Evolutionary conservation across 2,329 filamentous ascomycete genomes (phyloP), one percentile per base, ranked within the genome.

Genomic region (Sordariomycetes sp.): DNA sequence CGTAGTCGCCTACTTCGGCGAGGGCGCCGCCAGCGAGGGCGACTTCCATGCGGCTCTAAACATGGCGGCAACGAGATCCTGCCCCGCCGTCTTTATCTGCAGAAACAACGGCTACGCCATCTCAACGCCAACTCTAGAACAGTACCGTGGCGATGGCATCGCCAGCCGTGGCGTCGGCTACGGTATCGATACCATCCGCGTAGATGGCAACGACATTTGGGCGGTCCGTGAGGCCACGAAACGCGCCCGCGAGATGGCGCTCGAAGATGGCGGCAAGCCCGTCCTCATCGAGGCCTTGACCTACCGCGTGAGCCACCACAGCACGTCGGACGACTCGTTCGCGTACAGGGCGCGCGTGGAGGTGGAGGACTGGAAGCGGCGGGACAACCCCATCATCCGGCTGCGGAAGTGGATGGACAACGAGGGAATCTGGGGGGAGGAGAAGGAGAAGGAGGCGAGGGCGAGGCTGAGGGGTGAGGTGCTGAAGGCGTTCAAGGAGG

Each of bases 231-330:
- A 90, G 70, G 90, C 84, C 0, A 94, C 88, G 25, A 82, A 82
- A 65, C 80, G 81, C 67, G 94, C 94, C 0, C 81, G 91, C 1
- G 78, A 81, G 54, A 81, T 92, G 65, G 91, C 92, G 0, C 77
- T 97, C 2, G 76, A 86, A 58, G 84, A 89, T 51, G 89, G 89
- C n/a, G 88, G 89, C 3, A 83, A 81, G 61, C 90, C 90, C 0
- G 81, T 99, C 0, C 75, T 99, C 8, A 86, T 99, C 48, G 94
- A 99, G 72, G 90, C 90, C 58, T 95, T 99, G 89, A 92, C 89
- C 25, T 99, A 99, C 72, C 90, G 94, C n/a, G 91, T 97, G 51
- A 92, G 89, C 7, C 90, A 99, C 68, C 94, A 99, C 74, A 96
- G 90, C 70, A 99, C 94, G 0, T 94, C 88, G 0, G 94, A 99